Conservation (phyloP, 352 stramenopile genomes). For the Pythium brachiatum region DNA sequence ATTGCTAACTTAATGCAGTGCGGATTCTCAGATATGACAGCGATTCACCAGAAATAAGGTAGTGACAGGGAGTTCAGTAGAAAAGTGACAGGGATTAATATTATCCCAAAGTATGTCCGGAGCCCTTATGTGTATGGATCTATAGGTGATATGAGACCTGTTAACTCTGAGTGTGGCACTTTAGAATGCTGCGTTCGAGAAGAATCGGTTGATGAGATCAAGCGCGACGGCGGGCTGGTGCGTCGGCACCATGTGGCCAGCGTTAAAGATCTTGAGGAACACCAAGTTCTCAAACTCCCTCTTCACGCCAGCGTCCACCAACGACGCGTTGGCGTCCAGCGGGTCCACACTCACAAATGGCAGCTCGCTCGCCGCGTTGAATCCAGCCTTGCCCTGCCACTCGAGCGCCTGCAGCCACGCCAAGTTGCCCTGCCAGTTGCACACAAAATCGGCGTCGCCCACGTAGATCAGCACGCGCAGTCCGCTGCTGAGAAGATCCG, state of each 20-base stretch:
- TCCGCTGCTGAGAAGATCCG: slow-evolving; percentile 56
- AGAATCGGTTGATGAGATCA: slow-evolving; percentile 48
- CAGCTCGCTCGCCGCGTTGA: slow-evolving; percentile 38
- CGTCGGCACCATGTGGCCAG: slow-evolving; percentile 49
- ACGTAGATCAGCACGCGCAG: slow-evolving; percentile 88
- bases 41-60: too few relatives aligned
- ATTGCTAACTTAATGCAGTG: too few relatives aligned
- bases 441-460: slow-evolving; percentile 93
- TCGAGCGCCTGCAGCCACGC: slow-evolving; percentile 86
- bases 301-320: slow-evolving; percentile 21
- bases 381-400: slow-evolving; percentile 76
- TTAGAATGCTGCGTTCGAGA: too few relatives aligned
- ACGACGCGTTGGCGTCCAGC: not conserved
- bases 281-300: slow-evolving; percentile 31
- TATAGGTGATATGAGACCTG: too few relatives aligned
- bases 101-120: too few relatives aligned
- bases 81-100: too few relatives aligned
- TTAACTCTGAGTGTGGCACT: too few relatives aligned
- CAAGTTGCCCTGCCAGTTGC: slow-evolving; percentile 92
- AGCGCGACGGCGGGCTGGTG: slow-evolving; percentile 46
- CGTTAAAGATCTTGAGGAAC: slow-evolving; percentile 42
- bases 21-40: too few relatives aligned
- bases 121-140: too few relatives aligned
- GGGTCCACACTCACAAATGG: slow-evolving; percentile 7
- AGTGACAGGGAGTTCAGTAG: too few relatives aligned